phyloP scores from a whole-genome alignment of 495 filamentous ascomycete genomes.

The Neurospora sp. region DNA sequence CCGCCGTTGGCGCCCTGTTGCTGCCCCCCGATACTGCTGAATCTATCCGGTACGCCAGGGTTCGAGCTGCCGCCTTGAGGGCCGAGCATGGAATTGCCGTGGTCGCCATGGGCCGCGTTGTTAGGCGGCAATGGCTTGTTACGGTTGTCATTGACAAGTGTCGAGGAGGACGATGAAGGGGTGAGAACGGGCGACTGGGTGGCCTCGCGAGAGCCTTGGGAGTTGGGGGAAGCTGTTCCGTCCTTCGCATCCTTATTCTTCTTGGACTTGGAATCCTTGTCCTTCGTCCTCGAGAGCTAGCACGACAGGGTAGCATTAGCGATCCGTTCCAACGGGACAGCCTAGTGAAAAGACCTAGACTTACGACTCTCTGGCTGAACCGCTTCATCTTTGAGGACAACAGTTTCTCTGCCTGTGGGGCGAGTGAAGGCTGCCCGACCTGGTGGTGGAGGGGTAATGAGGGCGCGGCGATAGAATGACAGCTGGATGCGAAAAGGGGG shows the following conservation, averaged over 20 bases:
- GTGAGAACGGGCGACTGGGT: conserved; percentile 52
- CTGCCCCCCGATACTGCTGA: conserved; percentile 25
- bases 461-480: background rate
- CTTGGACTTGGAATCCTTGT: conserved; percentile 81
- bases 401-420: conserved; percentile 27
- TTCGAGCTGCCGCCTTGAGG: conserved; percentile 23
- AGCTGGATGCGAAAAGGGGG: background rate
- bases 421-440: conserved; percentile 24
- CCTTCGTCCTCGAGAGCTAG: conserved; percentile 94
- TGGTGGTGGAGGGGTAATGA: conserved; percentile 14
- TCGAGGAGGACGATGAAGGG: conserved; percentile 77
- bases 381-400: conserved; percentile 75
- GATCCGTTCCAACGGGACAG: conserved; percentile 7
- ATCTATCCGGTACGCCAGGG: conserved; percentile 33
- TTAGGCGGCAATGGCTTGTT: conserved; percentile 67
- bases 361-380: conserved; percentile 95
- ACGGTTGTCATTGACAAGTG: conserved; percentile 64
- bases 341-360: conserved; percentile 5
- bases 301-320: conserved; percentile 15
- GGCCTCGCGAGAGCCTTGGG: conserved; percentile 40
- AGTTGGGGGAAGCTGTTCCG: conserved; percentile 67
- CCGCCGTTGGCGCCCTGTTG: conserved; percentile 46
- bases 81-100: conserved; percentile 31
- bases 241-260: conserved; percentile 83
- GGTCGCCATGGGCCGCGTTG: conserved; percentile 48